Evolutionary conservation across 2,329 filamentous ascomycete genomes (phyloP).

Genomic region (Reticulascus tulasneorum): DNA sequence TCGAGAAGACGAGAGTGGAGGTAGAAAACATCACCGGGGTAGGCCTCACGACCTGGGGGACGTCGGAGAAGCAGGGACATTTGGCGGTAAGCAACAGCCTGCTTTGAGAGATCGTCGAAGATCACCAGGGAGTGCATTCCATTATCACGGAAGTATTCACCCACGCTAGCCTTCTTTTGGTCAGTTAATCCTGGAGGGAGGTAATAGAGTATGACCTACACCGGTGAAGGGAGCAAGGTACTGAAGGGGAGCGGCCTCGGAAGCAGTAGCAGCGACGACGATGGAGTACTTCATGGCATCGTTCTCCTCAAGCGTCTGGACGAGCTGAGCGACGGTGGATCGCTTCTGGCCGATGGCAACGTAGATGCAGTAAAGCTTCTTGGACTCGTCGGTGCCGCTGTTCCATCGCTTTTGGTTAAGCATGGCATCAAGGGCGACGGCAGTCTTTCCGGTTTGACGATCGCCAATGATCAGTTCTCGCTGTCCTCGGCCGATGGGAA

Average conservation of each 20-base stretch:
- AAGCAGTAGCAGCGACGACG: constrained; percentile 92
- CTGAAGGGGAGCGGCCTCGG: constrained; percentile 91
- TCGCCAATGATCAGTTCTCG: constrained; percentile 99
- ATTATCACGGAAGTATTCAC: constrained; percentile 75
- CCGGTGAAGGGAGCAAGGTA: constrained; percentile 93
- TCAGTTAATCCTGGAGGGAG: not conserved
- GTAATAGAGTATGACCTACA: constrained; percentile 20
- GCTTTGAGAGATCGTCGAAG: constrained; percentile 96
- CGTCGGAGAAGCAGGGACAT: constrained; percentile 98
- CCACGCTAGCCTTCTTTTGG: constrained; percentile 38
- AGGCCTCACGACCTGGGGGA: constrained; percentile 97
- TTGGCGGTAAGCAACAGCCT: constrained; percentile 96
- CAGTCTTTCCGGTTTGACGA: constrained; percentile 99
- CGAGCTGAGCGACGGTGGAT: constrained; percentile 97
- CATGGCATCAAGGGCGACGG: constrained; percentile 95
- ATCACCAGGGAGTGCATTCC: constrained; percentile 87
- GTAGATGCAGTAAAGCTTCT: constrained; percentile 99
- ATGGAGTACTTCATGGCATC: constrained; percentile 98
- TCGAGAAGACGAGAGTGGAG: constrained; percentile 98
- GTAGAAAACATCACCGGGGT: constrained; percentile 99
- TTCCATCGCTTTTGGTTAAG: constrained; percentile 99
- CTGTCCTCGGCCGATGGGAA: constrained; percentile 98
- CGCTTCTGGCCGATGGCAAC: constrained; percentile 99
- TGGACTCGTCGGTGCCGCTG: constrained; percentile 75
- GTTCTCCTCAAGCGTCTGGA: constrained; percentile 99